Conservation (phyloP, 768 basidiomycete species). For the Leccinum rimulosum region DNA sequence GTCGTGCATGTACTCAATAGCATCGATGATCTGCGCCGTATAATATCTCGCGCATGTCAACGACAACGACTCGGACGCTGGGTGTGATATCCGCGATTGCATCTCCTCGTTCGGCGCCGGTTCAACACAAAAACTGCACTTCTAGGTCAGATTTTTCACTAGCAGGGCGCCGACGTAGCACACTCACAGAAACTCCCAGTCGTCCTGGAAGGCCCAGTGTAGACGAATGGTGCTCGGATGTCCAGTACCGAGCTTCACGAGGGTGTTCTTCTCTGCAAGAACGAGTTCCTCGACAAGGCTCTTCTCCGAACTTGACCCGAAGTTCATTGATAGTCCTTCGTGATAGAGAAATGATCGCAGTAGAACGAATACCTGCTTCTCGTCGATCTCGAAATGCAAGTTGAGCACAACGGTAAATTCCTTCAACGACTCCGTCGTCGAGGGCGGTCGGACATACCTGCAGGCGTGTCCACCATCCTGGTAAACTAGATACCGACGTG, state of each 20-base stretch:
- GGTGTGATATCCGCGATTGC: slow-evolving; percentile 63
- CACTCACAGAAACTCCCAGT: slow-evolving; percentile 75
- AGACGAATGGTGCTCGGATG: slow-evolving; percentile 83
- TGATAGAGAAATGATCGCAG: slow-evolving; percentile 78
- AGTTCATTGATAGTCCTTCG: slow-evolving; percentile 58
- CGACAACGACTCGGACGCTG: slow-evolving; percentile 73
- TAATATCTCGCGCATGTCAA: slow-evolving; percentile 77
- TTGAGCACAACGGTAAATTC: slow-evolving; percentile 72
- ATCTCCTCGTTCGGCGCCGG: slow-evolving; percentile 72
- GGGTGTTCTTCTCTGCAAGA: slow-evolving; percentile 73
- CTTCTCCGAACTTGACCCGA: slow-evolving; percentile 42
- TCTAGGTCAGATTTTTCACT: slow-evolving; percentile 8
- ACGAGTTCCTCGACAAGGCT: slow-evolving; percentile 43
- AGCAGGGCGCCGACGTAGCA: background rate
- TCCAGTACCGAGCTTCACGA: slow-evolving; percentile 59
- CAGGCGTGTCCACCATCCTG: too few relatives aligned
- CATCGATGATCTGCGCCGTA: slow-evolving; percentile 43
- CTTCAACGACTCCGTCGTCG: slow-evolving; percentile 31
- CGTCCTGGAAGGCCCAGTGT: slow-evolving; percentile 84
- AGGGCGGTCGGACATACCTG: too few relatives aligned
- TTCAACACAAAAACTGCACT: slow-evolving; percentile 74
- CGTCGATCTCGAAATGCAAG: slow-evolving; percentile 69
- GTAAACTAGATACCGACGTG: too few relatives aligned
- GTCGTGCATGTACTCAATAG: slow-evolving; percentile 81
- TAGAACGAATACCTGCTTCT: slow-evolving; percentile 70